Percentiles rank a stretch among this genome's conserved stretches.
Evolutionary conservation across 2,329 filamentous ascomycete species (phyloP).

Genomic region (Diplodia intermedia): DNA sequence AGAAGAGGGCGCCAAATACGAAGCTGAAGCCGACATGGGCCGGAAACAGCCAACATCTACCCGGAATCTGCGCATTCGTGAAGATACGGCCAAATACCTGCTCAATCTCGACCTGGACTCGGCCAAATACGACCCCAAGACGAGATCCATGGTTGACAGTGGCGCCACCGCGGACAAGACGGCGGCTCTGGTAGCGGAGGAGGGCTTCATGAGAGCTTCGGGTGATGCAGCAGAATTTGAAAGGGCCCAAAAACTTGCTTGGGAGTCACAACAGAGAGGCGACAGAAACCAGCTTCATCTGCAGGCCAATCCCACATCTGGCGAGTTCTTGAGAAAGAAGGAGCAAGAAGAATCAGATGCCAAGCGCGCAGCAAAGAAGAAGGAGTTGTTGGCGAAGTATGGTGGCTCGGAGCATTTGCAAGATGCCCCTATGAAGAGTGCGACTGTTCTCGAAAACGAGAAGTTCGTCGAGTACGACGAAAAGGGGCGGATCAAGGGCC

Average conservation of each 20-base stretch:
- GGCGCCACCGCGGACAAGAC: constrained; percentile 82
- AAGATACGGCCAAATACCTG: constrained; percentile 97
- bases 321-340: constrained; percentile 82
- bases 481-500: constrained; percentile 86
- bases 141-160: constrained; percentile 84
- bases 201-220: constrained; percentile 86
- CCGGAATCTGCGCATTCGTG: constrained; percentile 85
- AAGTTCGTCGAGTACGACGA: constrained; percentile 94
- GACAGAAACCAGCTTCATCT: constrained; percentile 83
- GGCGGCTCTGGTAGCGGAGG: constrained; percentile 84
- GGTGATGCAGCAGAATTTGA: constrained; percentile 95
- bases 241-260: constrained; percentile 85
- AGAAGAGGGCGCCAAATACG: constrained; percentile 71
- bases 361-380: constrained; percentile 71
- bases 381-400: constrained; percentile 80
- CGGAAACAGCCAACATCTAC: constrained; percentile 90
- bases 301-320: constrained; percentile 95
- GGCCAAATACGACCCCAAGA: constrained; percentile 97
- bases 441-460: constrained; percentile 80
- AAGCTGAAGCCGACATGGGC: constrained; percentile 96
- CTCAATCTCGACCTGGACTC: constrained; percentile 94
- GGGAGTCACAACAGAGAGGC: constrained; percentile 88
- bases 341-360: constrained; percentile 75
- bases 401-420: constrained; percentile 70
- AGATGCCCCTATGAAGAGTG: constrained; percentile 68